These are phyloP conservation scores for Sesbania bispinosa DNA, from an alignment of 306 rosid genomes.

Conservation along the genomic window DNA sequence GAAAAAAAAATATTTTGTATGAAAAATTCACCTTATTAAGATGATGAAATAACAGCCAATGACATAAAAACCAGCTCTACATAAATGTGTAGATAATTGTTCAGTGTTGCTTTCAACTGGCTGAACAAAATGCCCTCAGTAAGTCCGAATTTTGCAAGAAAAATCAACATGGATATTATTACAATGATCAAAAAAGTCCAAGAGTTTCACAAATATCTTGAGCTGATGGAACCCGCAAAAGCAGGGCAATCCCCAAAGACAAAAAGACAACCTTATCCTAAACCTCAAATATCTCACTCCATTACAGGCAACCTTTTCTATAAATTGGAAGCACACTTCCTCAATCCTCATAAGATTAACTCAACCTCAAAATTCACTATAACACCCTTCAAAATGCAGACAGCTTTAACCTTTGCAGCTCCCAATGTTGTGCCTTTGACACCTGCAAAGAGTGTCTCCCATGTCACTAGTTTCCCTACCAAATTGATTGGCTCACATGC, in stretches of 20 bases:
- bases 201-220: constrained; percentile 33
- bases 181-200: constrained; percentile 17
- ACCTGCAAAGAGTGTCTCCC: constrained; percentile 35
- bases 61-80: neutral
- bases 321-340: constrained; percentile 23
- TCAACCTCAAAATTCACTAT: constrained; percentile 1
- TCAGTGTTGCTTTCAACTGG: neutral
- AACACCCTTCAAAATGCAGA: constrained; percentile 45
- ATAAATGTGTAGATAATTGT: neutral
- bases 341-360: neutral
- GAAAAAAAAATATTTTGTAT: no score
- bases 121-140: neutral
- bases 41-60: neutral
- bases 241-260: constrained; percentile 1
- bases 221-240: constrained; percentile 13
- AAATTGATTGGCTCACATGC: constrained; percentile 23
- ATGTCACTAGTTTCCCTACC: constrained; percentile 24
- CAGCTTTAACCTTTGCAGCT: constrained; percentile 39
- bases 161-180: neutral
- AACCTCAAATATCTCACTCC: constrained; percentile 38
- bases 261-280: constrained; percentile 40
- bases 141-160: neutral
- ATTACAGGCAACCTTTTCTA: neutral
- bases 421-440: constrained; percentile 44
- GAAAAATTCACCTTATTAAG: no score